phyloP scores from a whole-genome alignment of 768 basidiomycete species.

The Steccherinum ochraceum region DNA sequence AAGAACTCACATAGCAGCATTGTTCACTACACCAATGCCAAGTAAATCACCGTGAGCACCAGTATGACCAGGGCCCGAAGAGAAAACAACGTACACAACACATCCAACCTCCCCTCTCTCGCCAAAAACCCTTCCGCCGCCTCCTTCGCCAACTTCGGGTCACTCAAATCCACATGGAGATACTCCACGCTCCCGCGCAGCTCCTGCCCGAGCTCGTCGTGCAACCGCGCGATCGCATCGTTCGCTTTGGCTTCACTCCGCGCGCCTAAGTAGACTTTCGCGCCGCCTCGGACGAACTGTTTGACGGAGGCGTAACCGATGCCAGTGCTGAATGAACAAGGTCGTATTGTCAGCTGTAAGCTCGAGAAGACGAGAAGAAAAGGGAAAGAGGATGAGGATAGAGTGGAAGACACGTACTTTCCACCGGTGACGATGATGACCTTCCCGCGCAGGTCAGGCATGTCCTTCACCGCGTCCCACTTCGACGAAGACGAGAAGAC shows the following conservation, averaged over 20 bases:
- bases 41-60: constrained; percentile 19
- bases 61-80: no score
- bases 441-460: constrained; percentile 42
- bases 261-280: constrained; percentile 55
- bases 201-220: constrained; percentile 29
- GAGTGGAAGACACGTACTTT: constrained; percentile 33
- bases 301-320: constrained; percentile 47
- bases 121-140: constrained; percentile 31
- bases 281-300: constrained; percentile 45
- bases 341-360: background rate
- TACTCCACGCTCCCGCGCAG: constrained; percentile 29
- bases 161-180: constrained; percentile 33
- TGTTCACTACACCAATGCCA: constrained; percentile 50
- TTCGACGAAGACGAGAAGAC: constrained; percentile 1
- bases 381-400: background rate
- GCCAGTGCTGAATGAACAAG: constrained; percentile 29
- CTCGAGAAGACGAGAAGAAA: no score
- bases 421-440: constrained; percentile 54
- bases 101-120: constrained; percentile 37
- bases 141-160: constrained; percentile 27
- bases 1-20: constrained; percentile 45
- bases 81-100: constrained; percentile 35
- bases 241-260: constrained; percentile 41
- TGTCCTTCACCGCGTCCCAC: constrained; percentile 32
- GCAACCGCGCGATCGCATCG: constrained; percentile 40